Base-by-base conservation (phyloP, 2,329 filamentous ascomycete genomes). In the Fusarium brachygibbosum region DNA sequence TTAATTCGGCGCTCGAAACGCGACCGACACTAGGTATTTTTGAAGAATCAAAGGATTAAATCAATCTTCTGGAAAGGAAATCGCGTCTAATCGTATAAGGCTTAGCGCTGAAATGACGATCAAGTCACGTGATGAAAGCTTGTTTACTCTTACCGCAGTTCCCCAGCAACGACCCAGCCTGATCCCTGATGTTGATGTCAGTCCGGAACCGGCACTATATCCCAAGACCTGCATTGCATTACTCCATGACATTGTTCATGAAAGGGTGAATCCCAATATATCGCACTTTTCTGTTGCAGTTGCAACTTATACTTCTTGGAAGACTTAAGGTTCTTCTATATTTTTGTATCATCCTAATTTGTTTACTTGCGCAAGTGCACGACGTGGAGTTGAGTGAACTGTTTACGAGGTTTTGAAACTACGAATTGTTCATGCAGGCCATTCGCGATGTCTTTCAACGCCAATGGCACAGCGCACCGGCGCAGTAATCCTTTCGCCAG, bases 401-500 rank as follows among this genome's bases (percentile, higher is more conserved):
- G 49, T 65, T 50, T 61, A 46, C 66, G 44, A 59, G n/a, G 53
- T 51, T 57, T 57, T 70, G 54, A 67, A 61, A 70, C 65, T 64
- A 62, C 63, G 51, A 65, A 71, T 64, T 60, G 70, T 76, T 74
- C 65, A 76, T 76, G 75, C 64, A 56, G 58, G 68, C 65, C 38
- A 58, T 56, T 58, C 41, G 65, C 58, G 40, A 81, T 81, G 80
- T 74, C 80, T 52, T 80, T 79, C 63, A 76, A 78, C 62, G 61
- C 71, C 68, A 77, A 75, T 60, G 73, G 73, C 66, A 75, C 77
- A 79, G 88, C 90, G 72, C 87, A 91, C 78, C 92, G 90, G 83
- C 90, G 93, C 75, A 92, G 89, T 77, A 95, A 93, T 81, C 92
- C 93, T 17, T 97, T 97, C 78, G 85, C 86, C 63, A 88, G 93